phyloP scores from a whole-genome alignment of 306 rosid genomes.

The Sphenostylis stenocarpa region DNA sequence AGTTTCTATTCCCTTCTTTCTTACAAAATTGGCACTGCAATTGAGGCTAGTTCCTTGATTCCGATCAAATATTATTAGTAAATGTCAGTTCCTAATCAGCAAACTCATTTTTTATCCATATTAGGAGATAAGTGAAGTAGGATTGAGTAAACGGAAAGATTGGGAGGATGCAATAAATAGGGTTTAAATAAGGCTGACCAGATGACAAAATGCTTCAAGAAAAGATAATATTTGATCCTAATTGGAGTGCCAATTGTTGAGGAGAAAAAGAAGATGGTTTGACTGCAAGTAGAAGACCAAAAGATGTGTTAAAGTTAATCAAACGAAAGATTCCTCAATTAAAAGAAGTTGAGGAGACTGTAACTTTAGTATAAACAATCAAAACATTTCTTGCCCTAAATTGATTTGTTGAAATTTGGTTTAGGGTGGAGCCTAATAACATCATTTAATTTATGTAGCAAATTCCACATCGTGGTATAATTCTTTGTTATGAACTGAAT shows the following conservation, averaged over 20 bases:
- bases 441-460: neutral
- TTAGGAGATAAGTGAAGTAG: neutral
- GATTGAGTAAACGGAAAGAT: neutral
- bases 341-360: neutral
- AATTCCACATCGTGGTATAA: neutral
- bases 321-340: neutral
- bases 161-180: neutral
- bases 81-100: neutral
- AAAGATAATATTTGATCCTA: neutral
- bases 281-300: neutral
- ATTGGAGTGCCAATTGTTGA: neutral
- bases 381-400: neutral
- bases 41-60: neutral
- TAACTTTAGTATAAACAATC: neutral
- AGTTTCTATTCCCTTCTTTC: neutral
- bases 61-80: neutral
- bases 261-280: neutral
- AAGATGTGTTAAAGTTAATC: neutral
- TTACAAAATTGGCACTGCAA: neutral
- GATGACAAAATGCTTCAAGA: neutral
- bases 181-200: neutral
- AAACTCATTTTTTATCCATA: neutral
- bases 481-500: neutral
- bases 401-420: neutral
- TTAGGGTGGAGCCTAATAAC: neutral